Evolutionary conservation across 306 rosid genomes (phyloP).

Genomic region (Amphicarpaea edgeworthii): DNA sequence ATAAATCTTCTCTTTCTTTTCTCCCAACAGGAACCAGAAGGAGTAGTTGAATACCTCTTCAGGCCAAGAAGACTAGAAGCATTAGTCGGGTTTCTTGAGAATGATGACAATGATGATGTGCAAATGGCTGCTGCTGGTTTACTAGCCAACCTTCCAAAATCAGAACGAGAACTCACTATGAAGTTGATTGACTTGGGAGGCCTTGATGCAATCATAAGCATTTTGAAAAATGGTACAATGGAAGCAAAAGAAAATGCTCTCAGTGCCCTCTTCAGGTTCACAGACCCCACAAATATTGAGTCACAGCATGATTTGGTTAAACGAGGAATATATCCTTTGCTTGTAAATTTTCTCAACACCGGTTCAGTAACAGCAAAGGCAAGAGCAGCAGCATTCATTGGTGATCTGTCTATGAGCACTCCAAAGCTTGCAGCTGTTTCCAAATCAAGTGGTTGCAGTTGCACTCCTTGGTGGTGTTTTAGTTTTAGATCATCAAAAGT

Average conservation of each 20-base stretch:
- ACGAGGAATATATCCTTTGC: slow-evolving; percentile 25
- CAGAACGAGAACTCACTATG: slow-evolving; percentile 62
- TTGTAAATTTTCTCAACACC: neutral
- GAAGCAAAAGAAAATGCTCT: slow-evolving; percentile 76
- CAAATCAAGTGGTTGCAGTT: slow-evolving; percentile 54
- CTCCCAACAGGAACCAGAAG: slow-evolving; percentile 81
- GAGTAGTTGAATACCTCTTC: slow-evolving; percentile 77
- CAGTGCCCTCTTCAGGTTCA: slow-evolving; percentile 54
- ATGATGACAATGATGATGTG: slow-evolving; percentile 60
- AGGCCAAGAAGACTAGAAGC: slow-evolving; percentile 81
- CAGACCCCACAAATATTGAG: slow-evolving; percentile 71
- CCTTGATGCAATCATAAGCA: slow-evolving; percentile 69
- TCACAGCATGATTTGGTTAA: slow-evolving; percentile 66
- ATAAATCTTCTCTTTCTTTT: slow-evolving; percentile 69
- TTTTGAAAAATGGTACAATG: slow-evolving; percentile 63
- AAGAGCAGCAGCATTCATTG: slow-evolving; percentile 81
- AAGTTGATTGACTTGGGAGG: slow-evolving; percentile 69
- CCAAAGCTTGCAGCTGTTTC: slow-evolving; percentile 57
- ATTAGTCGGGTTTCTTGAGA: slow-evolving; percentile 74
- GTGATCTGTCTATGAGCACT: slow-evolving; percentile 72
- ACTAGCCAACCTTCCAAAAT: slow-evolving; percentile 77
- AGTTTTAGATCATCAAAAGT: slow-evolving; percentile 51
- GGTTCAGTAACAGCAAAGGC: slow-evolving; percentile 78
- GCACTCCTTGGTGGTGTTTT: slow-evolving; percentile 56
- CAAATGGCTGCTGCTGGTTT: slow-evolving; percentile 85